Percentiles rank a stretch among this genome's conserved stretches.
Conservation (phyloP, 768 basidiomycete genomes). For the Pleurotus djamor region DNA sequence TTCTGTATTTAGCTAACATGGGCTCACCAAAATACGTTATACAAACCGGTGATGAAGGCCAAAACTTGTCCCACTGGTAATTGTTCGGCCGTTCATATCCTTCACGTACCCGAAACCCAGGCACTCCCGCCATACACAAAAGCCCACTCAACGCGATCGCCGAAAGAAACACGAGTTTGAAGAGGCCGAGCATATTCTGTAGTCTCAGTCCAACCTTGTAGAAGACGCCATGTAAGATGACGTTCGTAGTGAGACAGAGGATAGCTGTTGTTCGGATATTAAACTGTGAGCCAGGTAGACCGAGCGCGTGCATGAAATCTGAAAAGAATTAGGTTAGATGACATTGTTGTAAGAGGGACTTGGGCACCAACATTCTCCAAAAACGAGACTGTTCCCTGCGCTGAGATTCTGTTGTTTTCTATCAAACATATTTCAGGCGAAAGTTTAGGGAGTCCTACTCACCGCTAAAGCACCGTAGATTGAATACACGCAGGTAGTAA, state of each 20-base stretch:
- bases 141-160: constrained; percentile 54
- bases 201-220: constrained; percentile 55
- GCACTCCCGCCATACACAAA: constrained; percentile 43
- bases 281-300: constrained; percentile 37
- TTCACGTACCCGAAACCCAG: constrained; percentile 46
- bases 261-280: constrained; percentile 54
- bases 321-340: too few relatives aligned
- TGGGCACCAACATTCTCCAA: constrained; percentile 85
- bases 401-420: too few relatives aligned
- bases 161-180: constrained; percentile 57
- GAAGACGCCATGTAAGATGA: constrained; percentile 54
- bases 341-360: too few relatives aligned
- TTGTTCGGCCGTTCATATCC: constrained; percentile 55
- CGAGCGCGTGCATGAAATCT: constrained; percentile 59
- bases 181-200: constrained; percentile 26
- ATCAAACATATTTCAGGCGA: too few relatives aligned
- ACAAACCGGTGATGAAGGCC: constrained; percentile 65
- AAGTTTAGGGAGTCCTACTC: constrained; percentile 14
- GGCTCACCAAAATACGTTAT: constrained; percentile 78
- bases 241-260: constrained; percentile 51
- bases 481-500: constrained; percentile 58
- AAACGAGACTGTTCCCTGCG: constrained; percentile 60
- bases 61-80: constrained; percentile 56
- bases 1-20: too few relatives aligned
- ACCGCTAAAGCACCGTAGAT: constrained; percentile 58